phyloP scores from a whole-genome alignment of 257 asterid species.

The Pogostemon cablin region DNA sequence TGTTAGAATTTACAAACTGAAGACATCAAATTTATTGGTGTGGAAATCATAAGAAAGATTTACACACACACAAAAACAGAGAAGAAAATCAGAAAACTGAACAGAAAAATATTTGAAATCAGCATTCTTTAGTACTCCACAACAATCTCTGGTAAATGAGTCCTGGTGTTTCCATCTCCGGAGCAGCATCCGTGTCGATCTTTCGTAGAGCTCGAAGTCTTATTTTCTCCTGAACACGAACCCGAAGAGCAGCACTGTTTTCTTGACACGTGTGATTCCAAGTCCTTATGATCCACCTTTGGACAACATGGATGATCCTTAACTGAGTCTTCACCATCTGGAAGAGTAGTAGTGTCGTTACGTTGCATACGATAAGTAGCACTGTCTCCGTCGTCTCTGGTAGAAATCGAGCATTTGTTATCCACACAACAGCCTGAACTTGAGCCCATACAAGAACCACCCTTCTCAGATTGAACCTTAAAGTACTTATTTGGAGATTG shows the following conservation, averaged over 20 bases:
- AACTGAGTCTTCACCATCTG: neutral
- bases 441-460: neutral
- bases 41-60: too few species aligned
- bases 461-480: neutral
- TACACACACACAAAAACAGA: too few species aligned
- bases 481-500: constrained; percentile 1
- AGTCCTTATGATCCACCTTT: neutral
- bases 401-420: neutral
- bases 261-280: neutral
- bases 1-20: too few species aligned
- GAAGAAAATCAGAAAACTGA: too few species aligned
- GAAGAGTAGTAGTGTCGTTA: too few species aligned
- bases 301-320: neutral
- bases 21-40: too few species aligned
- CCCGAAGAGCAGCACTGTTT: neutral
- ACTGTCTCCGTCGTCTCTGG: neutral
- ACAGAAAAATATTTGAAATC: too few species aligned
- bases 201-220: neutral
- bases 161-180: too few species aligned
- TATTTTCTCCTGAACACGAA: neutral
- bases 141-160: too few species aligned
- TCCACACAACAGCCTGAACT: neutral
- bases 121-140: too few species aligned
- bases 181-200: neutral
- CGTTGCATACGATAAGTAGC: neutral